phyloP scores from a whole-genome alignment of 805 yeast species.

The Candida vaughaniae region DNA sequence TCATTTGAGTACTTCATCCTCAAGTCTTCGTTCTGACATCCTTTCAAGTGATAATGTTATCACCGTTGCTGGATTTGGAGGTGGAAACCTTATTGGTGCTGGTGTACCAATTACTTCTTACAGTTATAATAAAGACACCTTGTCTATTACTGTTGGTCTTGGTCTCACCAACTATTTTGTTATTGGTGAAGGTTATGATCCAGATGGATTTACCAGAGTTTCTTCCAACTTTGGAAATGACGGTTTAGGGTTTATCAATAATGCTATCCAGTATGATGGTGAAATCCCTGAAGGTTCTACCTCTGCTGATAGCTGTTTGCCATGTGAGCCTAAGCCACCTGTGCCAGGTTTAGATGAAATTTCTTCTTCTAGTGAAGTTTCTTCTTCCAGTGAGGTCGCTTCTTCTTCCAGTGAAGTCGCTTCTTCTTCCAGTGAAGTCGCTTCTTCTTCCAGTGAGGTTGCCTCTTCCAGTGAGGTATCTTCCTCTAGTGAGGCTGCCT shows the following conservation, averaged over 20 bases:
- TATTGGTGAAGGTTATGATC: slow-evolving; percentile 8
- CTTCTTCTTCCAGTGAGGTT: slow-evolving; percentile 5
- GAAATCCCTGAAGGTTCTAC: slow-evolving; percentile 11
- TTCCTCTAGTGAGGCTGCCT: slow-evolving; percentile 3
- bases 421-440: slow-evolving; percentile 1
- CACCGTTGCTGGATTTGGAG: slow-evolving; percentile 20
- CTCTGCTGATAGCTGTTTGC: slow-evolving; percentile 13
- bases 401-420: background rate
- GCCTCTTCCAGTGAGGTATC: slow-evolving; percentile 1
- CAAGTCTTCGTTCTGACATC: slow-evolving; percentile 16
- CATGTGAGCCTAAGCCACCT: slow-evolving; percentile 13
- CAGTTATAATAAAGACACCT: background rate
- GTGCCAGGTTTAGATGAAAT: slow-evolving; percentile 10
- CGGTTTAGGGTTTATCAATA: slow-evolving; percentile 4
- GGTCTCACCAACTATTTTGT: background rate
- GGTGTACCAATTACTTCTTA: background rate
- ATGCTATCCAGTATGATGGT: slow-evolving; percentile 13
- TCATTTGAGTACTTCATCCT: slow-evolving; percentile 16
- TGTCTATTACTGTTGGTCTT: slow-evolving; percentile 1
- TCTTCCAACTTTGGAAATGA: slow-evolving; percentile 7
- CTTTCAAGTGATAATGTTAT: slow-evolving; percentile 21
- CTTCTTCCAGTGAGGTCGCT: background rate
- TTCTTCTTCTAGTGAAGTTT: slow-evolving; percentile 2
- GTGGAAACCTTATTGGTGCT: slow-evolving; percentile 20
- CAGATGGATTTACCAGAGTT: background rate